Evolutionary conservation across 345 rosid genomes (phyloP), one percentile per base, ranked within the genome.

Genomic region (Theobroma cacao): DNA sequence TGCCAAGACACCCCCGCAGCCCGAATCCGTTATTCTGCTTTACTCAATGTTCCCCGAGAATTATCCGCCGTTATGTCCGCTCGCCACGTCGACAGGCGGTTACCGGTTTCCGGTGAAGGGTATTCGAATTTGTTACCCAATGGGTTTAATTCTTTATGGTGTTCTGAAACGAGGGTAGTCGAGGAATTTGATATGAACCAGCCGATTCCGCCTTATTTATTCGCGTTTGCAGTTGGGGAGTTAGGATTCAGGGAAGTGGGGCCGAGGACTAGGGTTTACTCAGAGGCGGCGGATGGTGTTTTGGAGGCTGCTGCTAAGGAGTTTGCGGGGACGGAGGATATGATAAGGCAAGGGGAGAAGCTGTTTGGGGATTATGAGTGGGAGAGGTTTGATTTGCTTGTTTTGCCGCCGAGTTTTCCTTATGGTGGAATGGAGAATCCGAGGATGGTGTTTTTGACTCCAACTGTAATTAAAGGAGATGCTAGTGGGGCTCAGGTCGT

Each of bases 1-100:
- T 93, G 96, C 82, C 99, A 93, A 83, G 99, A 95, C 87, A 90
- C 98, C 0, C 99, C 99, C 1, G 98, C 97, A 1, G 96, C 97
- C 12, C 84, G 99, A 56, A 78, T 95, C 40, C 66, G 90, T 0
- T 95, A 93, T 86, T 83, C 86, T 9, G 96, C 91, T 18, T 66
- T 81, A 0, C 72, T 95, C 69, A 95, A 95, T 86, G 59, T 93
- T 40, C 98, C 98, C 0, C 63, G 76, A 8, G 76, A 89, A 31
- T 89, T 95, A 43, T 92, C 94, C 22, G 93, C 93, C 13, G 99
- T 95, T 50, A 95, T 95, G 99, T 89, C 98, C 2, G 96, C 98
- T 4, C 84, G 90, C 5, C 94, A 91, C 72, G 84, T 81, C 34
- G 89, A 86, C 22, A 93, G 97, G 20, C 87, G 97, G 18, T 77